Base-by-base conservation (phyloP, 805 yeast genomes). In the Candida chauliodis region DNA sequence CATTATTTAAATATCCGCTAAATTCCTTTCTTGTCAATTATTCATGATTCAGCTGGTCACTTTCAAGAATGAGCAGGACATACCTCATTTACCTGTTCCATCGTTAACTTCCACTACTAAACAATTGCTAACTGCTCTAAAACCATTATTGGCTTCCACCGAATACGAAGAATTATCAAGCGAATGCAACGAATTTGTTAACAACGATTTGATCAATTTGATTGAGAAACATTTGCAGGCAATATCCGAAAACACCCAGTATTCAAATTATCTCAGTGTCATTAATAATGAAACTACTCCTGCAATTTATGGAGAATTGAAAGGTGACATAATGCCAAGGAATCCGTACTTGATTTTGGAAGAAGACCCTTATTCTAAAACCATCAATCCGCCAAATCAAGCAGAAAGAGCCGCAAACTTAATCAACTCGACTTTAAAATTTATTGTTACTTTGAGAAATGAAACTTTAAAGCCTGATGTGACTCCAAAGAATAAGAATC, bases 301-400 rank as follows among this genome's bases (percentile, higher is more conserved):
- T 0, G 79, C 79, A 9, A 74, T 77, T 24, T 78, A 78, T 49
- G 82, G 83, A 13, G 83, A 78, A 39, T 61, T 78, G 20, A 66
- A 79, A 35, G 84, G 84, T 15, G 83, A 79, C 45, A 75, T 81
- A 1, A 61, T 84, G 30, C 95, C 95, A 4, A 66, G 91, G 44
- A 84, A 84, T 53, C 95, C 95, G 1, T 84, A 81, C 50, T 69
- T 84, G 46, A 75, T 84, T 8, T 57, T 84, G 13, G 88, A 83
- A 46, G 83, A 83, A 52, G 95, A 84, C 46, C 90, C 91, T 1
- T 69, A 78, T 44, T 69, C 77, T 13, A 60, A 60, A 50, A 66
- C 73, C 13, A 54, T 68, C 40, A 74, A 73, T 42, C 81, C 81
- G 4, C 84, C 87, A 11, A 66, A 75, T 36, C 95, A 84, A 59